Base-by-base conservation (phyloP, 495 filamentous ascomycete genomes). In the Penicillium macrosclerotiorum region DNA sequence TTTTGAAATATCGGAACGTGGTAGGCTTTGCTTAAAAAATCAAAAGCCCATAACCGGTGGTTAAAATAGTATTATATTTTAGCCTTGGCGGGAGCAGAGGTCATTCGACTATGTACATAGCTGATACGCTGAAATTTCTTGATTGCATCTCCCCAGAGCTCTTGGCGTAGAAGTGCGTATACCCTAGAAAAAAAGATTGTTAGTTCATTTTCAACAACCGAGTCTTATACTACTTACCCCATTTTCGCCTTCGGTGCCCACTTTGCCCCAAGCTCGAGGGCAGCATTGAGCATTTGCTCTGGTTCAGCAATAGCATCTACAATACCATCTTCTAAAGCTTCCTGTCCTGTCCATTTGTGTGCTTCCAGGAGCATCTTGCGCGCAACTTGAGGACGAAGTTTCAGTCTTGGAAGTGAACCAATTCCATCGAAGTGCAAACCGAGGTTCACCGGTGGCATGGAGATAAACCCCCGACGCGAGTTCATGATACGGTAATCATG, bases 401-500 rank as follows among this genome's bases (percentile, higher is more conserved):
- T 78, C 1, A 75, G 54, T 0, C 74, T 64, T 8, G 71, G 73
- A 7, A 79, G 52, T 2, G 63, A 41, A 17, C 75, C 75, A 23
- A 79, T 77, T 0, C 74, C 74, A 7, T 68, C 67, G 43, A 77
- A 76, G 40, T 75, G 72, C 20, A 78, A 59, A 0, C 75, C 75
- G 1, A 78, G 60, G 43, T 78, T 64, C 5, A 77, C 68, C 0
- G 74, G 72, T 0, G 75, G 75, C 71, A 78, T 75, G 20, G 54
- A 70, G 31, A 68, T 54, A 55, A 73, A 78, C 17, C 74, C 74
- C 3, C 74, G 67, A 23, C 61, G 55, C 8, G 69, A 63, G 47
- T 76, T 78, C 73, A 78, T 78, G 42, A 78, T 57, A 11, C 74
- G 65, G 49, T 76, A 78, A 42, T 78, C 74, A 37, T 76, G 73